These are phyloP conservation scores for Verbascum thapsus DNA, from an alignment of 257 asterid species.

Conservation along the genomic window DNA sequence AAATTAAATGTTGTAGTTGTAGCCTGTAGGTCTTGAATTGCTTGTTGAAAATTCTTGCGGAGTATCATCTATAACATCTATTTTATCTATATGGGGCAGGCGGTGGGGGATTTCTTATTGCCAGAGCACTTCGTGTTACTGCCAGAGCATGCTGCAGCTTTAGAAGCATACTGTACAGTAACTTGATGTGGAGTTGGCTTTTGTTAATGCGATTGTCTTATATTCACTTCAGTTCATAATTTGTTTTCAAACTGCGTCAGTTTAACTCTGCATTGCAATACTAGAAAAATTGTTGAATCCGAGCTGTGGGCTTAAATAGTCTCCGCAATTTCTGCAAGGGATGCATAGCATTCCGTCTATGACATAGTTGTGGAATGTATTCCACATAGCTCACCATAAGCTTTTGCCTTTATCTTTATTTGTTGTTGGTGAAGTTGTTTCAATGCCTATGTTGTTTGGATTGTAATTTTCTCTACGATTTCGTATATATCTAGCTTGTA, in stretches of 20 bases:
- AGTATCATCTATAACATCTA: not conserved
- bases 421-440: slow-evolving; percentile 13
- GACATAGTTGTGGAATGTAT: not conserved
- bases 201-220: too few species aligned
- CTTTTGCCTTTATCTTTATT: too few species aligned
- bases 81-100: slow-evolving; percentile 1
- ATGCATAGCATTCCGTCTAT: not conserved
- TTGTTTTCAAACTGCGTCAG: too few species aligned
- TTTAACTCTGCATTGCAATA: too few species aligned
- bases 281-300: too few species aligned
- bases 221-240: too few species aligned
- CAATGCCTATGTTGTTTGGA: slow-evolving; percentile 16
- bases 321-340: too few species aligned
- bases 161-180: slow-evolving; percentile 23
- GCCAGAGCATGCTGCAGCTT: slow-evolving; percentile 19
- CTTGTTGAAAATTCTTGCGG: not conserved
- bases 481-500: too few species aligned
- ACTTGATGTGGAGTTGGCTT: not conserved
- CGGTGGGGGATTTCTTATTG: not conserved
- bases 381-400: not conserved
- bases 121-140: slow-evolving; percentile 20
- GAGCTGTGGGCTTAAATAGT: too few species aligned
- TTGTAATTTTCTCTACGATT: not conserved
- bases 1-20: not conserved
- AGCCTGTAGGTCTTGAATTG: not conserved